Evolutionary conservation across 2,329 filamentous ascomycete genomes (phyloP).

Genomic region (Pseudohalonectria lignicola): DNA sequence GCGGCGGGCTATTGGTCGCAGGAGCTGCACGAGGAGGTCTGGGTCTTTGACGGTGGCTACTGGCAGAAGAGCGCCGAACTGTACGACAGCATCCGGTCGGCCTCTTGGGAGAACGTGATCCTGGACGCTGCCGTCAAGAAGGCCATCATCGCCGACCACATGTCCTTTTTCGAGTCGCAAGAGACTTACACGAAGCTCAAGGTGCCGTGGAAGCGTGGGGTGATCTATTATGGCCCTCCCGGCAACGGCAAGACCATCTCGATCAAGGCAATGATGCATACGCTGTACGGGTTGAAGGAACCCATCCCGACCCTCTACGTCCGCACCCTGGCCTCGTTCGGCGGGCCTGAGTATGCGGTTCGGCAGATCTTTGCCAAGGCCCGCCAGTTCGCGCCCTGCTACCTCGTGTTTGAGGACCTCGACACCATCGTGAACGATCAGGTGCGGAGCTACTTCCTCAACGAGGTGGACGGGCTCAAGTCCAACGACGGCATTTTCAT

Average conservation of each 20-base stretch:
- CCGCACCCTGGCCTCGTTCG: constrained; percentile 33
- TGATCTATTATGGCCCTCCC: constrained; percentile 56
- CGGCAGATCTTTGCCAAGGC: constrained; percentile 46
- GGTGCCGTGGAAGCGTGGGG: constrained; percentile 61
- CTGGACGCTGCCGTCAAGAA: constrained; percentile 55
- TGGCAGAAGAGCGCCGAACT: constrained; percentile 55
- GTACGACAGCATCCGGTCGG: constrained; percentile 41
- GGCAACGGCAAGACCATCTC: constrained; percentile 58
- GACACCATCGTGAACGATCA: constrained; percentile 52
- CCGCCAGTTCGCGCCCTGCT: constrained; percentile 37
- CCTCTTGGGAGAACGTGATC: constrained; percentile 56
- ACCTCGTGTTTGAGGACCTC: constrained; percentile 62
- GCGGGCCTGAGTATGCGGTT: constrained; percentile 45
- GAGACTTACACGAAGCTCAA: constrained; percentile 44
- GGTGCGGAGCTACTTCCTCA: constrained; percentile 59
- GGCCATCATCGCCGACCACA: constrained; percentile 49
- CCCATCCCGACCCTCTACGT: constrained; percentile 53
- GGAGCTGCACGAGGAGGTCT: constrained; percentile 51
- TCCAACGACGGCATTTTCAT: constrained; percentile 63
- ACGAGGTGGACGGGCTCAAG: constrained; percentile 60
- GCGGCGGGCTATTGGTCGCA: constrained; percentile 41
- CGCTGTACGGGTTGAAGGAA: constrained; percentile 39
- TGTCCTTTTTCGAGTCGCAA: constrained; percentile 50
- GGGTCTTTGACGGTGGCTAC: constrained; percentile 51
- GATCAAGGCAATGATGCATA: constrained; percentile 60